Evolutionary conservation across 2,329 filamentous ascomycete genomes (phyloP), one percentile per base, ranked within the genome.

Genomic region (Aureobasidium sp.): DNA sequence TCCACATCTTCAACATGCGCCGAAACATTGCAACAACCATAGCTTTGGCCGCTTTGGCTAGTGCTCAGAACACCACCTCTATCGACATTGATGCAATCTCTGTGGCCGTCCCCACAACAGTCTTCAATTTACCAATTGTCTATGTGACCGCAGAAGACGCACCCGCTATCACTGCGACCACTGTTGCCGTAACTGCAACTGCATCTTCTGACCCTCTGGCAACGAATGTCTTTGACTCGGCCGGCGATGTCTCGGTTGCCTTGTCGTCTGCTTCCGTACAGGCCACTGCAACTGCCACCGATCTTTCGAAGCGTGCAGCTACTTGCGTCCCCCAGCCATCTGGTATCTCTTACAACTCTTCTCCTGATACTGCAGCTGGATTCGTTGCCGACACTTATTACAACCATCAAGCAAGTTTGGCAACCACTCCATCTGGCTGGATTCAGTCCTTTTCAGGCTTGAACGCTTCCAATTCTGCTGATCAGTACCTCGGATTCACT

Each of bases 261-360:
- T 9, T 52, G 9, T 36, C 34, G 25, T 52, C 48, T 15, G 45
- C 45, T n/a, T 48, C 45, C 9, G 45, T 16, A 25, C 27, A 30
- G 21, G 45, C 45, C 15, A 29, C n/a, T 25, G 48, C 48, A 11
- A 37, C n/a, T 27, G 4, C 48, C 16, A 37, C 16, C 32, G 34
- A 16, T 37, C 29, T 15, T 52, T 52, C 21, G 32, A 36, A 52
- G 48, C 48, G 48, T 37, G 45, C 45, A 16, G 48, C 30, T 37
- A n/a, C 21, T 16, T 55, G 52, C 21, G 39, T 44, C 25, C 52
- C 52, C n/a, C 54, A 59, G 41, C 36, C 54, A 29, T 27, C 59
- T 50, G 66, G 66, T 7, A 62, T 58, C 47, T n/a, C 39, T n/a
- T 9, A 41, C 16, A 64, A 60, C 13, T 66, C 65, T 34, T 58